These are phyloP conservation scores for Cyathus olla DNA, from an alignment of 1,284 basidiomycete genomes.

Conservation along the genomic window DNA sequence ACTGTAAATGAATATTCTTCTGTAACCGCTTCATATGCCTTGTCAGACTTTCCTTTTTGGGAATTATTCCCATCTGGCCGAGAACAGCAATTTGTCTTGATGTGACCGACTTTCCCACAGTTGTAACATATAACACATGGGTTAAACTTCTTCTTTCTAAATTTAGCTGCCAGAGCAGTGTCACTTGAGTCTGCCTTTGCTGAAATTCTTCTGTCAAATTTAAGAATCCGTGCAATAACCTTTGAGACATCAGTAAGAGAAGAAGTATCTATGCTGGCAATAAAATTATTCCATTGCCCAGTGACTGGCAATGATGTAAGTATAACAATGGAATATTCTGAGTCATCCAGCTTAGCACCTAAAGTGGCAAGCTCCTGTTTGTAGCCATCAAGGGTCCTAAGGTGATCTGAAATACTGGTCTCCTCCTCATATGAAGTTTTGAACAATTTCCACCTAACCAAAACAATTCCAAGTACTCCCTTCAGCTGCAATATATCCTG, in stretches of 20 bases:
- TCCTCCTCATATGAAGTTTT: not conserved
- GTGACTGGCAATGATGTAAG: not conserved
- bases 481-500: too few species aligned
- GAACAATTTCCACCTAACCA: too few species aligned
- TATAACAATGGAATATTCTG: not conserved
- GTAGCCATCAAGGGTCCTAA: not conserved
- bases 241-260: not conserved
- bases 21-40: not conserved
- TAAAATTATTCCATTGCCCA: not conserved
- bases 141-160: not conserved
- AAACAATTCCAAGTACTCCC: too few species aligned
- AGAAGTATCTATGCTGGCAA: not conserved
- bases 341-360: not conserved
- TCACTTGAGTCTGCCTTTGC: not conserved
- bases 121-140: not conserved
- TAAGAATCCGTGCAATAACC: not conserved
- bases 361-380: not conserved
- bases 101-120: not conserved
- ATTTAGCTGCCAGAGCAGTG: not conserved
- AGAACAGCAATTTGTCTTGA: slow-evolving; percentile 17
- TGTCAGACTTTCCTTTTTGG: not conserved
- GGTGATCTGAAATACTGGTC: not conserved
- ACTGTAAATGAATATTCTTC: not conserved
- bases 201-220: not conserved
- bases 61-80: not conserved